A percentile compares a stretch with the other conserved stretches of the same genome.
Conservation (phyloP, 169 alveolate genomes). For the Cryptosporidium andersoni region DNA sequence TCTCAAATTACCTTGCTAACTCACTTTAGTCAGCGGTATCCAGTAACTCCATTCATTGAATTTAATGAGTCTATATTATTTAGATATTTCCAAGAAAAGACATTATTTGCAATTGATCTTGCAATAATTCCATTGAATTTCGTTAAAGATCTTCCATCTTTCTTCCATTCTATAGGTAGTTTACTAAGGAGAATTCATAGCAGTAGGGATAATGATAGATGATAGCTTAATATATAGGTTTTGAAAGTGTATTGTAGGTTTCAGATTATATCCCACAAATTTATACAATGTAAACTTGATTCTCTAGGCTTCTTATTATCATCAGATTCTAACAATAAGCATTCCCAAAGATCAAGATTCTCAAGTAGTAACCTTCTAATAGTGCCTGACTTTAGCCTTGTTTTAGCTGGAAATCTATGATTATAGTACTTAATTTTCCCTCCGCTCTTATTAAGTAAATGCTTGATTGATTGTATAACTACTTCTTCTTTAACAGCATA, state of each 20-base stretch:
- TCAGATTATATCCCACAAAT: conserved; percentile 62
- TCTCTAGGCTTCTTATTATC: conserved; percentile 46
- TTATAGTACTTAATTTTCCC: conserved; percentile 3
- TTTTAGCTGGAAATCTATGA: conserved; percentile 1
- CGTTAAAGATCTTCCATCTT: background rate
- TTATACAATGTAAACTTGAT: conserved; percentile 18
- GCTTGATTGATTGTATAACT: conserved; percentile 15
- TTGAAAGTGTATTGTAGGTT: background rate
- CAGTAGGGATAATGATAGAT: too few relatives aligned
- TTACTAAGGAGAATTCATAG: too few relatives aligned
- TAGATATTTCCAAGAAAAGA: background rate
- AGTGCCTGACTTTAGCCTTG: conserved; percentile 7
- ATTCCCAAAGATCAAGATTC: conserved; percentile 57
- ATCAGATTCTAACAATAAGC: conserved; percentile 34
- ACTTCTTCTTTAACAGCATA: conserved; percentile 18
- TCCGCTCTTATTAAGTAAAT: background rate
- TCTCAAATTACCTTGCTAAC: conserved; percentile 83
- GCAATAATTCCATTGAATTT: conserved; percentile 17
- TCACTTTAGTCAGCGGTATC: conserved; percentile 90
- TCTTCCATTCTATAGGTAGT: too few relatives aligned
- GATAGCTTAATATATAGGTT: too few relatives aligned
- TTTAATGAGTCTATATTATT: background rate
- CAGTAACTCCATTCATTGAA: conserved; percentile 77
- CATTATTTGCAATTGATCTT: conserved; percentile 41
- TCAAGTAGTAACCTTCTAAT: conserved; percentile 31